A percentile compares a stretch with the other conserved stretches of the same genome.
phyloP scores from a whole-genome alignment of 2,329 filamentous ascomycete genomes.

The Blastomyces gilchristii region DNA sequence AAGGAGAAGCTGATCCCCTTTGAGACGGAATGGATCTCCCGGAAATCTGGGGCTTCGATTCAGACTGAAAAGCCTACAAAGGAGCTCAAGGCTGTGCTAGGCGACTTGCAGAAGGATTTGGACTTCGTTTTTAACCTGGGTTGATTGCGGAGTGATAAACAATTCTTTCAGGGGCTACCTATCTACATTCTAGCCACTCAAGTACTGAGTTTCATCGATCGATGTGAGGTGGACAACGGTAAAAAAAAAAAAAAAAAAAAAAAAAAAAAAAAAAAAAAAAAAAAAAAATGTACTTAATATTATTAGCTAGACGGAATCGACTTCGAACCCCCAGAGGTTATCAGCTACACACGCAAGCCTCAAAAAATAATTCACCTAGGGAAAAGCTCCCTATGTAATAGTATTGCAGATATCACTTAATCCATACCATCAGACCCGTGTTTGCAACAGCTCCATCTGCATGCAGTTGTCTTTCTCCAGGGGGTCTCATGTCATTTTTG shows the following conservation, averaged over 20 bases:
- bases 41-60: background rate
- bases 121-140: background rate
- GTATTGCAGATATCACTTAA: too few relatives aligned
- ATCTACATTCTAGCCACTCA: background rate
- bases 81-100: background rate
- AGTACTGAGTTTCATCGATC: background rate
- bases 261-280: too few relatives aligned
- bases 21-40: background rate
- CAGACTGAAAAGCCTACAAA: background rate
- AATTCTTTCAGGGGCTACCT: background rate
- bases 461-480: too few relatives aligned
- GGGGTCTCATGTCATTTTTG: too few relatives aligned
- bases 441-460: too few relatives aligned
- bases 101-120: background rate
- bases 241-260: too few relatives aligned
- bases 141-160: background rate
- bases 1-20: background rate
- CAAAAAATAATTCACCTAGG: too few relatives aligned
- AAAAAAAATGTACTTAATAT: background rate
- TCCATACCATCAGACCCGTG: too few relatives aligned
- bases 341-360: too few relatives aligned
- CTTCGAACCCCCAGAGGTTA: background rate
- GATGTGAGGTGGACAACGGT: background rate
- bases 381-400: too few relatives aligned
- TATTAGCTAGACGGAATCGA: background rate